Percentiles rank a stretch among this genome's conserved stretches.
Evolutionary conservation across 1,284 basidiomycete genomes (phyloP).

Genomic region (Fereydounia khargensis): DNA sequence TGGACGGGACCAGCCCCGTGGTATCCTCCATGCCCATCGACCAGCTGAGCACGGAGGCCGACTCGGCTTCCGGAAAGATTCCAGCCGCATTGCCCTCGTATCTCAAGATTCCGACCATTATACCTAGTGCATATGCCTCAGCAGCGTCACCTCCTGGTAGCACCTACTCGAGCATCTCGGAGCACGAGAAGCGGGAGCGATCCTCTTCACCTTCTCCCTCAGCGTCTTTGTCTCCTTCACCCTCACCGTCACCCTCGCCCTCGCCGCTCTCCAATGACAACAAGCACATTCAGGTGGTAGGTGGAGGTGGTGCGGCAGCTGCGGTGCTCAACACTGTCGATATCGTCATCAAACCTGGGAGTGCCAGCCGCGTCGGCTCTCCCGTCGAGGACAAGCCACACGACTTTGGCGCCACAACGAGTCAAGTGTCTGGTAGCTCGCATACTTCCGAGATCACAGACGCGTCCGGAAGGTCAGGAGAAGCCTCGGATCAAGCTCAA

Average conservation of each 20-base stretch:
- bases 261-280: constrained; percentile 17
- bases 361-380: constrained; percentile 42
- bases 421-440: too few species aligned
- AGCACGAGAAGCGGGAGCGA: constrained; percentile 8
- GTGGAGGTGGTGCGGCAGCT: constrained; percentile 30
- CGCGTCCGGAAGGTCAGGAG: too few species aligned
- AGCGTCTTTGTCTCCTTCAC: too few species aligned
- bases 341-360: constrained; percentile 35
- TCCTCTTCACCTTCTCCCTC: too few species aligned
- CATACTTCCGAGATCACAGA: too few species aligned
- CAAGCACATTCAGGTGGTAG: constrained; percentile 7
- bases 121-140: constrained; percentile 44
- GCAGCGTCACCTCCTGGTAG: constrained; percentile 13
- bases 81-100: constrained; percentile 48
- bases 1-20: constrained; percentile 21
- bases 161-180: constrained; percentile 24
- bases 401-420: too few species aligned
- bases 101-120: constrained; percentile 54
- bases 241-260: too few species aligned
- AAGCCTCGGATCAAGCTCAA: background rate
- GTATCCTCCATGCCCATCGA: constrained; percentile 22
- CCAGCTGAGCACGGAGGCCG: constrained; percentile 5
- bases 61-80: constrained; percentile 3
- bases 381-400: constrained; percentile 10
- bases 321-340: constrained; percentile 43